Base-by-base conservation (phyloP, 371 early-diverging fungal species). In the Dinochytrium kinnereticum region DNA sequence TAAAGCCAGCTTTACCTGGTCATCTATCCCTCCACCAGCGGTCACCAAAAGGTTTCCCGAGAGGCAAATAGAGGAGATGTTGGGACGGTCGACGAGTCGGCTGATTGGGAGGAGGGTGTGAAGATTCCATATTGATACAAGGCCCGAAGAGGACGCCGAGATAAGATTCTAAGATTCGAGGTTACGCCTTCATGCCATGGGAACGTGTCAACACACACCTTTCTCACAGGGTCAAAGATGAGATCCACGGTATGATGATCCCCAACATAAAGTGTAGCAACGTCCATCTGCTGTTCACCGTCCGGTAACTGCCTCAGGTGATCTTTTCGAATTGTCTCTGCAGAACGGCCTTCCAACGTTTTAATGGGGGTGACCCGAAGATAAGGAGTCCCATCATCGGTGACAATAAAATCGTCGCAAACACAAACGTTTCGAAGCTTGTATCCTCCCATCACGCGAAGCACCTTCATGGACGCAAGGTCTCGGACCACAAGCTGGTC, bases 401-500 rank as follows among this genome's bases (percentile, higher is more conserved):
- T 53, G 13, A 53, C 55, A 26, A 53, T 53, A 26, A n/a, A 53
- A n/a, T 53, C 55, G 17, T 24, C 55, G 26, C 55, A 53, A 7
- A 53, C 26, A 26, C 55, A 53, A 5, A 53, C 55, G 26, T 53
- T 53, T 26, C 55, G 10, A 53, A 53, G 55, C 55, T 53, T 53
- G 24, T 15, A 53, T 13, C 55, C 55, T 13, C 55, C 55, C 55
- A 53, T n/a, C 10, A 53, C 55, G 10, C 24, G 13, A 13, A 7
- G 5, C 5, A 53, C 55, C 24, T 53, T 53, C 55, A 53, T 53
- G 55, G 55, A 21, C 26, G 5, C n/a, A 26, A 53, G 55, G 55
- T 53, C 55, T 26, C 55, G 13, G 17, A 53, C 55, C 24, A 53
- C 55, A 26, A 53, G 55, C 55, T 53, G 55, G 55, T 53, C 55